Conservation (phyloP, 2,329 filamentous ascomycete genomes). For the Cercospora sp. region DNA sequence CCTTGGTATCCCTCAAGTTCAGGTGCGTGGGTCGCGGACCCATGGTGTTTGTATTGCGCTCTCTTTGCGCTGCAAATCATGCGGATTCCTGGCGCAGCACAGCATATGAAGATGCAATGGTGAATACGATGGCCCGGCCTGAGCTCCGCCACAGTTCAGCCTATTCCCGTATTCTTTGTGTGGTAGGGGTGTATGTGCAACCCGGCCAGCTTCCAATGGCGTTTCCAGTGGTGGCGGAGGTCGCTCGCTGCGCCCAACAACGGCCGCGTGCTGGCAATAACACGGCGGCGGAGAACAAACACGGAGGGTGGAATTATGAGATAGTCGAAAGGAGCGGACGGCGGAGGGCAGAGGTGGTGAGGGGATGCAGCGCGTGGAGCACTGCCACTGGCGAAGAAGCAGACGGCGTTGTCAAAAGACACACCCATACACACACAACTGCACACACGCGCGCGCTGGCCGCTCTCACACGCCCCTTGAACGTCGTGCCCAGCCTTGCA, state of each 20-base stretch:
- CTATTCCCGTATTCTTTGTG: conserved; percentile 2
- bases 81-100: background rate
- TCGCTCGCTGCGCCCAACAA: background rate
- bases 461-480: background rate
- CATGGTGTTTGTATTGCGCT: conserved; percentile 26
- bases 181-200: conserved; percentile 1
- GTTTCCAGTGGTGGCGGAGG: conserved; percentile 6
- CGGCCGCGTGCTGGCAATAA: background rate
- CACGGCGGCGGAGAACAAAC: background rate
- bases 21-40: conserved; percentile 34
- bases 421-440: background rate
- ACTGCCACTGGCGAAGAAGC: background rate
- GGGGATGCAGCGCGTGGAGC: background rate
- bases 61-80: conserved; percentile 1
- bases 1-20: conserved; percentile 23
- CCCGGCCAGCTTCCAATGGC: background rate
- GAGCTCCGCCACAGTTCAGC: background rate
- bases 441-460: background rate
- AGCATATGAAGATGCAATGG: background rate
- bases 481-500: background rate
- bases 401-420: background rate
- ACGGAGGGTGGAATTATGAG: background rate
- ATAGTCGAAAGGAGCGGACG: background rate
- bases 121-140: background rate
- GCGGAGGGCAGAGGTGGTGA: background rate